Base-by-base conservation (phyloP, 2,329 filamentous ascomycete species). In the Sarocladium brachiariae region DNA sequence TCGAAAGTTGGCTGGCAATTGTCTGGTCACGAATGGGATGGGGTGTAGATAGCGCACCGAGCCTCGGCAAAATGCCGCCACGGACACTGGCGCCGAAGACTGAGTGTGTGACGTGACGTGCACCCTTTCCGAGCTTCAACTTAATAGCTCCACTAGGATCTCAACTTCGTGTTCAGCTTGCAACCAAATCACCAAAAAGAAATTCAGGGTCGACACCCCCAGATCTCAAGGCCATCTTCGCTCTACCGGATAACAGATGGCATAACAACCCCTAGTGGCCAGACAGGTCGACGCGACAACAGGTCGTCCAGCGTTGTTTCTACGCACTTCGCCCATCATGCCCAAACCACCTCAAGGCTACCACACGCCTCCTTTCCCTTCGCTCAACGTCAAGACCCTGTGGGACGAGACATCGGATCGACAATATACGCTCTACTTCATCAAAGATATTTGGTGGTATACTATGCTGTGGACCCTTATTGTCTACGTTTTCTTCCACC, bases 401-500 rank as follows among this genome's bases (percentile, higher is more conserved):
- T 66, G 71, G 56, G 68, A 72, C 53, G 56, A 61, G 45, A 68
- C 63, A 31, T 31, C 66, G 52, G 70, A 77, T 39, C 69, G 66
- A 54, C 56, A 53, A 47, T 76, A 77, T 53, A 78, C 80, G 33
- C 82, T 96, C 58, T 92, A 88, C 71, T 77, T 86, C 61, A 75
- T 88, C 2, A 65, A 69, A 53, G 89, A 95, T 62, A 87, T 95
- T 51, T 92, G 89, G 84, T 84, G 86, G 56, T 96, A 93, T 66
- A 96, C 89, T 1, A 70, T 93, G 14, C 78, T 84, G 63, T 96
- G 90, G 90, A 95, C 89, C 0, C 69, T 95, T 33, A 81, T 95
- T 25, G 80, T 89, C 57, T 92, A 87, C 59, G 82, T 79, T 30
- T 74, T 81, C 18, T 87, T 91, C 55, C 89, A 96, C 64, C 61